These are phyloP conservation scores for Persicaria tinctoria DNA, from an alignment of 148 eudicot genomes.

Conservation along the genomic window DNA sequence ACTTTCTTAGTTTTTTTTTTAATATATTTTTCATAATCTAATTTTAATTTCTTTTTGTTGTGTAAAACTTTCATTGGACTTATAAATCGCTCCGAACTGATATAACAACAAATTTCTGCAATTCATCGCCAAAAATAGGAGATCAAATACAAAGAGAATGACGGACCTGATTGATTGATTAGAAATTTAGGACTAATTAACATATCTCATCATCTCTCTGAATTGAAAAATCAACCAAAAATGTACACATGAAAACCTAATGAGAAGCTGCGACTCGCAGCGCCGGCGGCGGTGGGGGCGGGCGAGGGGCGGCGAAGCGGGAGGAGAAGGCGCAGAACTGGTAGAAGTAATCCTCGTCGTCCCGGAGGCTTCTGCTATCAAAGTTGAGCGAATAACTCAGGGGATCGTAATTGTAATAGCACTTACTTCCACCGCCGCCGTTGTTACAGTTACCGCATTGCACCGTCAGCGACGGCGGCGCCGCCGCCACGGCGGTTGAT, in stretches of 20 bases:
- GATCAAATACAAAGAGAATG: no score
- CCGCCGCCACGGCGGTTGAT: not conserved
- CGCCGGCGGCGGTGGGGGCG: not conserved
- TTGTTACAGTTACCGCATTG: not conserved
- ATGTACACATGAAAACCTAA: no score
- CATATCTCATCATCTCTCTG: no score
- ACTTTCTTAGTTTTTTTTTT: no score
- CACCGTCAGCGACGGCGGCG: not conserved
- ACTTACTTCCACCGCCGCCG: slow-evolving; percentile 13
- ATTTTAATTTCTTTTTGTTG: no score
- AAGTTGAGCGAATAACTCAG: not conserved
- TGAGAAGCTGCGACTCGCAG: not conserved
- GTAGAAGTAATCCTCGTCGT: slow-evolving; percentile 4
- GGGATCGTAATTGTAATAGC: slow-evolving; percentile 6
- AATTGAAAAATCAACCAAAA: no score
- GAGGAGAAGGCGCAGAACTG: slow-evolving; percentile 2
- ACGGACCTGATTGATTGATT: not conserved
- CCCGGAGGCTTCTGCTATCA: not conserved
- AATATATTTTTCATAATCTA: no score
- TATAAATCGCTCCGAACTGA: no score
- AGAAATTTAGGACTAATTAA: not conserved
- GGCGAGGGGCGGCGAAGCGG: slow-evolving; percentile 4
- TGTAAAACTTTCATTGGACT: no score
- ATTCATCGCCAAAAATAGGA: no score
- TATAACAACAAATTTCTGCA: no score